Conservation (phyloP, 1,139 yeast species). For the Pneumocystis jirovecii region DNA sequence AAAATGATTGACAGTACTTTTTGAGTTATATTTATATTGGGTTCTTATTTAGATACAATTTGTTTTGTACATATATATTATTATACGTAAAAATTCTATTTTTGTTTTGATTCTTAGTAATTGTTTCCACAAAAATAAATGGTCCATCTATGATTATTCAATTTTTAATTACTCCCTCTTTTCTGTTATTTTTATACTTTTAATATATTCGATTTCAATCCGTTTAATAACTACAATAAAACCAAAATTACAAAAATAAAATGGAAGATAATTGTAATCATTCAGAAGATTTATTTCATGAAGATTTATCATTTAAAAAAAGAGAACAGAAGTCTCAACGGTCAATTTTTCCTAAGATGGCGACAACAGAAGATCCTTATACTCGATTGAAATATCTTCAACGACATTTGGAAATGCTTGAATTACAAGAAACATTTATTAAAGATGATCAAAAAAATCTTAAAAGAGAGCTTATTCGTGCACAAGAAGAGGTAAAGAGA, state of each 20-base stretch:
- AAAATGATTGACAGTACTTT: not conserved
- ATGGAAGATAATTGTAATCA: not conserved
- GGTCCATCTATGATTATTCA: too few species aligned
- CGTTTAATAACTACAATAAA: not conserved
- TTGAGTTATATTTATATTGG: not conserved
- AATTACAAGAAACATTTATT: constrained; percentile 78
- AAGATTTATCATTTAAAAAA: not conserved
- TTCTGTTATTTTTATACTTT: not conserved
- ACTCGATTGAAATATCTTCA: constrained; percentile 72
- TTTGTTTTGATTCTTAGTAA: not conserved
- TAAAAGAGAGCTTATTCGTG: constrained; percentile 83
- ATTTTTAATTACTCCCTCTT: too few species aligned
- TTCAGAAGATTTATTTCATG: not conserved
- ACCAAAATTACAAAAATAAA: not conserved
- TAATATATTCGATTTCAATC: not conserved
- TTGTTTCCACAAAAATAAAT: not conserved
- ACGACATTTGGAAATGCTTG: constrained; percentile 69
- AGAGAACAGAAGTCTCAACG: not conserved
- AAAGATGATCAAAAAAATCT: constrained; percentile 96
- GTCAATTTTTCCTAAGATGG: not conserved
- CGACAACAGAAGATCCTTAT: constrained; percentile 44
- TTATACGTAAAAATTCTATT: not conserved
- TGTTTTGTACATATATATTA: not conserved
- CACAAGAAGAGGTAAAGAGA: constrained; percentile 95
- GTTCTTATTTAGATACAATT: not conserved